These are phyloP conservation scores for Rhipidocladum racemiflorum DNA, from an alignment of 176 grass and related monocot species.

Conservation along the genomic window DNA sequence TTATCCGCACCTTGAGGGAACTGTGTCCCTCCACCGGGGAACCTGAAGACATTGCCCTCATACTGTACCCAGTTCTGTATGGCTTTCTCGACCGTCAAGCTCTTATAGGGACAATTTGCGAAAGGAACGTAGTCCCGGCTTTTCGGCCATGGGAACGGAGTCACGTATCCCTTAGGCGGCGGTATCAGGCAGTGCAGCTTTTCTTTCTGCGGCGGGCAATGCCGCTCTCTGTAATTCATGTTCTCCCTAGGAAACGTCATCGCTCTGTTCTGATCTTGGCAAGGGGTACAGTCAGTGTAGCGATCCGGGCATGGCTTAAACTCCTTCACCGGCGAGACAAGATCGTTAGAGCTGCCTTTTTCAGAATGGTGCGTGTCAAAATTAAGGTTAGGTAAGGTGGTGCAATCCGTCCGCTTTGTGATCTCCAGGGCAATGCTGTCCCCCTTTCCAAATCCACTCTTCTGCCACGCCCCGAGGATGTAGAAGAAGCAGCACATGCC, in stretches of 20 bases:
- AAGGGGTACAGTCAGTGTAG: slow-evolving; percentile 75
- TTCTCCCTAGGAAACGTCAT: slow-evolving; percentile 88
- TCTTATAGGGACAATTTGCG: slow-evolving; percentile 90
- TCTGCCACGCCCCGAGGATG: slow-evolving; percentile 84
- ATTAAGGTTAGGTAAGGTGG: slow-evolving; percentile 70
- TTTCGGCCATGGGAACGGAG: slow-evolving; percentile 89
- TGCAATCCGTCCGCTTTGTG: slow-evolving; percentile 83
- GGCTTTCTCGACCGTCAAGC: slow-evolving; percentile 92
- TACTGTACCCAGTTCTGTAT: slow-evolving; percentile 97
- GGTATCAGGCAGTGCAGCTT: slow-evolving; percentile 79
- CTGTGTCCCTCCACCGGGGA: slow-evolving; percentile 89
- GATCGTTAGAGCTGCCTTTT: slow-evolving; percentile 13
- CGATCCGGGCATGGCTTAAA: slow-evolving; percentile 64
- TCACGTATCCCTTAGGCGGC: slow-evolving; percentile 76
- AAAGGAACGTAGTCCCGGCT: slow-evolving; percentile 87
- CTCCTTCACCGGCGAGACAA: slow-evolving; percentile 44
- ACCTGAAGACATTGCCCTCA: slow-evolving; percentile 88
- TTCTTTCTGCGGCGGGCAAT: slow-evolving; percentile 75
- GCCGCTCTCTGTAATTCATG: slow-evolving; percentile 94
- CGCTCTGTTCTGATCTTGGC: slow-evolving; percentile 81
- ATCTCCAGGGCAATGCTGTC: slow-evolving; percentile 90
- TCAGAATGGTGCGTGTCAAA: slow-evolving; percentile 62
- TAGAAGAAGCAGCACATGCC: slow-evolving; percentile 96
- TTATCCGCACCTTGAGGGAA: slow-evolving; percentile 93
- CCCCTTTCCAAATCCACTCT: slow-evolving; percentile 91